Base-by-base conservation (phyloP, 179 eudicot species). In the Patellifolia procumbens region DNA sequence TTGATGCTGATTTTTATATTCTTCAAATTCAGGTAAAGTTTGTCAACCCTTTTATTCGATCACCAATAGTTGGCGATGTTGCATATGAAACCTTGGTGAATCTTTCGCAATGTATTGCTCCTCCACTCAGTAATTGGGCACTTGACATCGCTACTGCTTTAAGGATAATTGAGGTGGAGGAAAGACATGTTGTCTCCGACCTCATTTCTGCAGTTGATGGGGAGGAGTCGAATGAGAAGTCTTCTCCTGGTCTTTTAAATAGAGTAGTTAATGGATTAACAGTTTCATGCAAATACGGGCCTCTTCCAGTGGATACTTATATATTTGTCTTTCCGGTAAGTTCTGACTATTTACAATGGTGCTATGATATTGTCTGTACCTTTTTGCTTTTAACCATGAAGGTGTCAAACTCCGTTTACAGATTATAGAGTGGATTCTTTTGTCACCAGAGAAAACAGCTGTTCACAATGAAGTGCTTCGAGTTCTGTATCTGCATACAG, bases 271-370 rank as follows among this genome's bases (percentile, higher is more conserved):
- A 85, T 81, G 98, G 89, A 66, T 79, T 96, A 59, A 84, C 90
- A 59, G 71, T 85, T 53, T 93, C 99, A 60, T 93, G 96, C 82
- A 93, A 84, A 89, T 80, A 83, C 74, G 97, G 98, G 67, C 92
- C 98, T 63, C 94, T 96, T 79, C 97, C 99, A 43, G 99, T 91
- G 79, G 99, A 96, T 64, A 84, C 97, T 2, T 96, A 91, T 81
- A 84, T 85, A 73, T 90, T 91, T 80, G 76, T 92, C 77, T 96
- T 96, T 75, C 99, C 99, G 83, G 99, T 94, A 87, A 78, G 75
- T 74, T 72, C 31, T 34, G 62, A 48, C 42, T 76, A 68, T 72
- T 55, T 69, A 58, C 0, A 13, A 22, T 63, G 43, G 60, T 20
- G 48, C 70, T 32, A 70, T 61, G 53, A 56, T 22, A 73, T 56